Base-by-base conservation (phyloP, 148 eudicot species). In the Silene conica region DNA sequence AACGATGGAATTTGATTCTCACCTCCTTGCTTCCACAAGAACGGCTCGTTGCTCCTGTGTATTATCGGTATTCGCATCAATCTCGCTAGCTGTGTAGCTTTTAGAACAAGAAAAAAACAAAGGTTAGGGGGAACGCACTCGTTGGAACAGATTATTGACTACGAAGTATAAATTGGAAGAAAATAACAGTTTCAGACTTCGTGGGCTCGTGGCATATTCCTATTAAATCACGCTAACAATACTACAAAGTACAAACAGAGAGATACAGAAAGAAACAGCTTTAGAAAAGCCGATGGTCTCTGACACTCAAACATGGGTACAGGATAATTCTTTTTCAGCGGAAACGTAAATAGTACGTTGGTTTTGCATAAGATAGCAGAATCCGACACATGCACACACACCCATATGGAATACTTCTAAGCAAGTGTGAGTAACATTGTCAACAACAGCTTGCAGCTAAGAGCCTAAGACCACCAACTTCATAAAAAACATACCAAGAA, bases 1-100 rank as follows among this genome's bases (percentile, higher is more conserved):
- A 25, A 15, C 6, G 72, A 50, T 7, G 43, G 59, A 21, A 75
- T 38, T 8, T 31, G 26, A 67, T 75, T 10, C 58, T 81, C 72
- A 89, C 96, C 98, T 90, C 86, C 83, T 89, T 58, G 93, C 83
- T 85, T 89, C 93, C 74, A 89, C 86, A 73, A 90, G 93, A 79
- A 89, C 84, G 63, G 90, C 90, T 55, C 85, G 92, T 74, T 93
- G 90, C 84, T 93, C 98, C 25, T 26, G 83, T 38, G 65, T 80
- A 79, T 80, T 87, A 62, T 89, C 89, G 25, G 89, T 70, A 76
- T 65, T 75, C 72, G 60, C 85, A 79, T 90, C 86, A 43, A 80
- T 55, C 85, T 88, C 92, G 60, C 84, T 57, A 13, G 86, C 85
- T 9, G 86, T 71, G 69, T 85, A 85, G 84, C 93, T 93, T 76